A percentile compares a stretch with the other conserved stretches of the same genome.
phyloP scores from a whole-genome alignment of 78 protist species.

The Parvularia atlantis region DNA sequence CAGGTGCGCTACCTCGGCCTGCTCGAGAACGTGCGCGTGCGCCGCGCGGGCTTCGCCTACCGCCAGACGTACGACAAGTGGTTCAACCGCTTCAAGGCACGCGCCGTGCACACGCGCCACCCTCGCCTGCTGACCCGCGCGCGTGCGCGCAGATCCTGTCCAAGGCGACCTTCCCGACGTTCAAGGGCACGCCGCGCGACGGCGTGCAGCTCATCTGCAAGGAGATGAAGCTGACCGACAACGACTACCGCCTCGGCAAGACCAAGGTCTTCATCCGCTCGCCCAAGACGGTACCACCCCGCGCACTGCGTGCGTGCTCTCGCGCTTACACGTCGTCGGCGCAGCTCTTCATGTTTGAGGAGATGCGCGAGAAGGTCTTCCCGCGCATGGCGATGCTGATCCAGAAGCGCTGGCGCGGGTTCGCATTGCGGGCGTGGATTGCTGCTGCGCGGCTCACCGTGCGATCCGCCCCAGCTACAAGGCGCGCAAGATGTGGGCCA shows the following conservation, averaged over 20 bases:
- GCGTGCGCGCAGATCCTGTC: slow-evolving; percentile 39
- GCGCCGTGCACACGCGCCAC: too few relatives aligned
- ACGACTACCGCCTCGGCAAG: not conserved
- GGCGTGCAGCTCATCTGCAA: slow-evolving; percentile 8
- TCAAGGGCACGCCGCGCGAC: slow-evolving; percentile 50
- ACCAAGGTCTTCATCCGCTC: not conserved
- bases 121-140: too few relatives aligned
- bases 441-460: too few relatives aligned
- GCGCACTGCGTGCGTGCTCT: too few relatives aligned
- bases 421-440: too few relatives aligned
- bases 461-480: too few relatives aligned
- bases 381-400: not conserved
- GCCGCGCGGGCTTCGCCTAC: slow-evolving; percentile 83
- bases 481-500: too few relatives aligned
- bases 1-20: slow-evolving; percentile 74
- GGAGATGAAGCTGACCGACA: not conserved
- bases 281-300: slow-evolving; percentile 8
- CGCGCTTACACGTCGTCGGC: too few relatives aligned
- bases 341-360: not conserved
- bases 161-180: slow-evolving; percentile 53
- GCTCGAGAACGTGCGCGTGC: slow-evolving; percentile 69
- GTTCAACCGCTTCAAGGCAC: slow-evolving; percentile 51
- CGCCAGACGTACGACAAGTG: slow-evolving; percentile 54
- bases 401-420: not conserved
- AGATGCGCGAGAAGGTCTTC: not conserved